These are phyloP conservation scores for Neurospora tetrasperma DNA, from an alignment of 495 filamentous ascomycete species.

Conservation along the genomic window DNA sequence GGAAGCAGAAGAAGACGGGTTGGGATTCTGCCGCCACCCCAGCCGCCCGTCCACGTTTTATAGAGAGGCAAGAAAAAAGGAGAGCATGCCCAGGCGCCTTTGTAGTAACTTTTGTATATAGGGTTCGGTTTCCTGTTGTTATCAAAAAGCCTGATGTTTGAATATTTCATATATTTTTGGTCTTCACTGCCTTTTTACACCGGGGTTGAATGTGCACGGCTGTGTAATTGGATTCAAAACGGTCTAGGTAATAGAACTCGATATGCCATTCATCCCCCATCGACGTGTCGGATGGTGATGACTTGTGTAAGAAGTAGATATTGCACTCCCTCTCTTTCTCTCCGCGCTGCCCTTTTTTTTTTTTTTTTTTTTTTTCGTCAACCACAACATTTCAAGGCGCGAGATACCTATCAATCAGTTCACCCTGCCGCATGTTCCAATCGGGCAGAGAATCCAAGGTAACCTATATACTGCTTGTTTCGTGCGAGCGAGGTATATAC, in stretches of 20 bases:
- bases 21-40: neutral
- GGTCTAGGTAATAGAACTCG: neutral
- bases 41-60: neutral
- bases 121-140: neutral
- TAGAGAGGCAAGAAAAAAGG: neutral
- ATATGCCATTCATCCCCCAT: neutral
- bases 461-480: too few species aligned
- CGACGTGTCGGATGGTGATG: too few species aligned
- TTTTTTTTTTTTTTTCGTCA: too few species aligned
- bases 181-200: neutral
- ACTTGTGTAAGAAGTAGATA: too few species aligned
- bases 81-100: neutral
- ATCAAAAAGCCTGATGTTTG: neutral
- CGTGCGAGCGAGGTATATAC: too few species aligned
- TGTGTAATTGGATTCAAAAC: neutral
- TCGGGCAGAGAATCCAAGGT: too few species aligned
- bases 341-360: too few species aligned
- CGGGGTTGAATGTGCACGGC: neutral
- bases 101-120: slow-evolving; percentile 1
- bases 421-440: too few species aligned
- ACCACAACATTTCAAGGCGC: too few species aligned
- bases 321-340: too few species aligned
- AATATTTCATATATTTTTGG: neutral
- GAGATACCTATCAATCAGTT: too few species aligned
- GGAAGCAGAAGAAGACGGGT: neutral